These are phyloP conservation scores for Trypanosoma congolense DNA, from an alignment of 208 protist species.

Conservation along the genomic window DNA sequence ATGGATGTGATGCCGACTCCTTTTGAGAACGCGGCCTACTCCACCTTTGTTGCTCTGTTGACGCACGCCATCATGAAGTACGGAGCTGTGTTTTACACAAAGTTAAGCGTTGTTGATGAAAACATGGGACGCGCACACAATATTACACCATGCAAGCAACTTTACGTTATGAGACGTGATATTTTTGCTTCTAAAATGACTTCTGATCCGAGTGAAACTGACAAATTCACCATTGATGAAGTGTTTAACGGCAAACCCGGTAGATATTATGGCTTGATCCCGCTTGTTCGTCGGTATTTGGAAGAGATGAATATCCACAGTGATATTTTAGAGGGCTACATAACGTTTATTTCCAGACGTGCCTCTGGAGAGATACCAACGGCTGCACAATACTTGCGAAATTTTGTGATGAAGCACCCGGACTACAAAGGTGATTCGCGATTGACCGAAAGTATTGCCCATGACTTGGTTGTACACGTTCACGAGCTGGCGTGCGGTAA, in stretches of 20 bases:
- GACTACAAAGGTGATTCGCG: constrained; percentile 95
- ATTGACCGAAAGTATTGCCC: constrained; percentile 84
- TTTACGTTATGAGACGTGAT: constrained; percentile 94
- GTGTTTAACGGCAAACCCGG: constrained; percentile 93
- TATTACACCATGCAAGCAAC: constrained; percentile 79
- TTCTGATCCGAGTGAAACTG: constrained; percentile 45
- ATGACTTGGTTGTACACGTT: constrained; percentile 79
- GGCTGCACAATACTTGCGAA: constrained; percentile 90
- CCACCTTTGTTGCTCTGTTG: constrained; percentile 94
- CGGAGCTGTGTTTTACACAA: constrained; percentile 94
- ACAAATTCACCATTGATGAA: constrained; percentile 91
- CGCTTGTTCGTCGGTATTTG: constrained; percentile 88
- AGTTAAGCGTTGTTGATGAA: constrained; percentile 95
- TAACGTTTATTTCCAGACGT: constrained; percentile 90
- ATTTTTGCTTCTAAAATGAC: constrained; percentile 58
- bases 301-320: constrained; percentile 56
- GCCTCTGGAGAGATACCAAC: constrained; percentile 93
- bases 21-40: constrained; percentile 99
- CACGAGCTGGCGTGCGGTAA: constrained; percentile 46
- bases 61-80: constrained; percentile 94
- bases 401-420: constrained; percentile 91
- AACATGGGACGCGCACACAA: constrained; percentile 95
- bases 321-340: constrained; percentile 75
- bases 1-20: constrained; percentile 96
- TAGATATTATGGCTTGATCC: constrained; percentile 91